Conservation (phyloP, 2,329 filamentous ascomycete species). For the Thelonectria discophora region DNA sequence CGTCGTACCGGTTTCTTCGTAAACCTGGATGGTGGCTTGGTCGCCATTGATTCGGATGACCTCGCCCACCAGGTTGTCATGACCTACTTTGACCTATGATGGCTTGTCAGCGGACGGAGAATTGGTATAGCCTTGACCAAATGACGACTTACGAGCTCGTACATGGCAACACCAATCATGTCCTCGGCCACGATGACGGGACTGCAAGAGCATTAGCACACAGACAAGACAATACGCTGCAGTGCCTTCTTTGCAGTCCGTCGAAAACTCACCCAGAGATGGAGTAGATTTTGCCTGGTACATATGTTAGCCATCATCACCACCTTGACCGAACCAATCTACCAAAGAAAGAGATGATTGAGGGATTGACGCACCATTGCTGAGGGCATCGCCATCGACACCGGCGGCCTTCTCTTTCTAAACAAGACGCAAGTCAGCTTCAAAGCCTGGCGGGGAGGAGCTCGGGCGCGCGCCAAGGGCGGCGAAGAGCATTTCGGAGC, state of each 20-base stretch:
- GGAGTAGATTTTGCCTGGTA: conserved; percentile 68
- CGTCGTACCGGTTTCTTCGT: conserved; percentile 91
- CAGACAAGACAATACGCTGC: conserved; percentile 11
- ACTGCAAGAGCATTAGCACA: conserved; percentile 55
- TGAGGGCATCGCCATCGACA: conserved; percentile 49
- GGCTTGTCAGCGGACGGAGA: conserved; percentile 23
- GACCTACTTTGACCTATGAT: conserved; percentile 83
- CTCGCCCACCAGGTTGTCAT: conserved; percentile 92
- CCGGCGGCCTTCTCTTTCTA: conserved; percentile 43
- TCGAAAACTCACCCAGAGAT: conserved; percentile 64
- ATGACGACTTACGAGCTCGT: conserved; percentile 80
- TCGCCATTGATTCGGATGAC: conserved; percentile 98
- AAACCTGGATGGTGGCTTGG: conserved; percentile 97
- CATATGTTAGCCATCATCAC: conserved; percentile 38
- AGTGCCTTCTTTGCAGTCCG: conserved; percentile 6
- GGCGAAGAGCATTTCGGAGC: conserved; percentile 21
- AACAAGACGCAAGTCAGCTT: conserved; percentile 29
- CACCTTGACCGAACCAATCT: conserved; percentile 23
- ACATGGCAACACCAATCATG: conserved; percentile 99
- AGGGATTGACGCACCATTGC: conserved; percentile 49
- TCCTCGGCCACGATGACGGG: conserved; percentile 97
- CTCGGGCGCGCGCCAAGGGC: conserved; percentile 25
- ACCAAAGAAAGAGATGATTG: conserved; percentile 7
- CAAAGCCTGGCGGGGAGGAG: conserved; percentile 21
- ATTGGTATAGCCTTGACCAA: conserved; percentile 8